These are phyloP conservation scores for Hyphodiscus sp. DNA, from an alignment of 2,329 filamentous ascomycete genomes.

Conservation along the genomic window DNA sequence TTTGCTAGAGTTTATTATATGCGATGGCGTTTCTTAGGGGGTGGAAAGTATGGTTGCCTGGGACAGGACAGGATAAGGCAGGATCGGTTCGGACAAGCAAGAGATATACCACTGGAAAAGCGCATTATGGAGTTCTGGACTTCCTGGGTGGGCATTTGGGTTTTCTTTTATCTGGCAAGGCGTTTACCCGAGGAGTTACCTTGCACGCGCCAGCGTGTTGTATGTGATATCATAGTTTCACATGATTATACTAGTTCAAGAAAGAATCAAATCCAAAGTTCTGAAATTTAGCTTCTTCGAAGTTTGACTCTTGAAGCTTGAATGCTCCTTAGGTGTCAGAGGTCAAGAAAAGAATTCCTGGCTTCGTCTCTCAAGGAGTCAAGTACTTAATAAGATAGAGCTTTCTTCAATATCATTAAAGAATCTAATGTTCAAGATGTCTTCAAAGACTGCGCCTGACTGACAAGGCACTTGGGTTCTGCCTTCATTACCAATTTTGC, in stretches of 20 bases:
- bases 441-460: too few relatives aligned
- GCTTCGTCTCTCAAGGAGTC: too few relatives aligned
- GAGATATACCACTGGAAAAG: slow-evolving; percentile 3
- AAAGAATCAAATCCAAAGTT: not conserved
- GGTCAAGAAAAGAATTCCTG: too few relatives aligned
- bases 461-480: too few relatives aligned
- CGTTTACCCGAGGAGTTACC: not conserved
- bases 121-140: not conserved
- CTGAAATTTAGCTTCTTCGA: not conserved
- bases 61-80: slow-evolving; percentile 3
- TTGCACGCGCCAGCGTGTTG: not conserved
- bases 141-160: not conserved
- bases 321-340: not conserved
- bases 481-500: too few relatives aligned
- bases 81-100: not conserved
- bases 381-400: too few relatives aligned
- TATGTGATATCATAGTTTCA: not conserved
- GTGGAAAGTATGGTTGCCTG: slow-evolving; percentile 6
- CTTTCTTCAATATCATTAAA: too few relatives aligned
- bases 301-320: not conserved
- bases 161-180: not conserved
- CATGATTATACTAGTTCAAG: not conserved
- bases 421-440: too few relatives aligned
- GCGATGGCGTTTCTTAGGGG: slow-evolving; percentile 9
- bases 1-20: slow-evolving; percentile 1